These are phyloP conservation scores for Microcos paniculata DNA, from an alignment of 345 rosid genomes.

Conservation along the genomic window DNA sequence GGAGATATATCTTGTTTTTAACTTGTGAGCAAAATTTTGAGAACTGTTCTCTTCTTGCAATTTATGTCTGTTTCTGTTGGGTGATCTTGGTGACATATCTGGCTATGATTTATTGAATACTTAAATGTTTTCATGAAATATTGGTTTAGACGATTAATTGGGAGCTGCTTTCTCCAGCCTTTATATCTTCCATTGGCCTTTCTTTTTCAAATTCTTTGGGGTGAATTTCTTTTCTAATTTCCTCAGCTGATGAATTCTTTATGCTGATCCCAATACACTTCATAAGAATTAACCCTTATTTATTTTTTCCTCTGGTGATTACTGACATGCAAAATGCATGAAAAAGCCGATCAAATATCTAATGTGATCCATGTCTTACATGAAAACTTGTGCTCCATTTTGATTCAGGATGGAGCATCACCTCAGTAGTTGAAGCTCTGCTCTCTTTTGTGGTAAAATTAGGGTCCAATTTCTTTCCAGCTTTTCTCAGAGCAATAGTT, in stretches of 20 bases:
- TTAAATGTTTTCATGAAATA: neutral
- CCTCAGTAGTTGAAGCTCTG: too few relatives aligned
- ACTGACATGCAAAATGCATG: too few relatives aligned
- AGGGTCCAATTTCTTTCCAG: too few relatives aligned
- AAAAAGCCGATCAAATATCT: too few relatives aligned
- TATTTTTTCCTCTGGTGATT: too few relatives aligned
- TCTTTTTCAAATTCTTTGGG: neutral
- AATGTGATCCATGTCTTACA: too few relatives aligned
- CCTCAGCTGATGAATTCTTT: neutral
- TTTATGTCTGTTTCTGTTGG: neutral
- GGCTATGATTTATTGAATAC: neutral
- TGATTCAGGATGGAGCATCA: too few relatives aligned
- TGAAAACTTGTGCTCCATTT: too few relatives aligned
- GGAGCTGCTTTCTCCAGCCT: neutral
- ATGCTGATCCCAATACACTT: too few relatives aligned
- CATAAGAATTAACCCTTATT: too few relatives aligned
- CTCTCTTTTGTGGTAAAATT: too few relatives aligned
- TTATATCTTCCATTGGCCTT: neutral
- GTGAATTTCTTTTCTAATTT: neutral
- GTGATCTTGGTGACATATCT: neutral
- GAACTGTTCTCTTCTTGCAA: constrained; percentile 3
- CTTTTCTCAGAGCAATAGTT: too few relatives aligned
- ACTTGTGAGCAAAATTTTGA: constrained; percentile 5
- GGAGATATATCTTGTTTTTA: constrained; percentile 2
- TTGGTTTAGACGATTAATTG: neutral